Base-by-base conservation (phyloP, 495 filamentous ascomycete genomes). In the Hypomontagnella monticulosa region DNA sequence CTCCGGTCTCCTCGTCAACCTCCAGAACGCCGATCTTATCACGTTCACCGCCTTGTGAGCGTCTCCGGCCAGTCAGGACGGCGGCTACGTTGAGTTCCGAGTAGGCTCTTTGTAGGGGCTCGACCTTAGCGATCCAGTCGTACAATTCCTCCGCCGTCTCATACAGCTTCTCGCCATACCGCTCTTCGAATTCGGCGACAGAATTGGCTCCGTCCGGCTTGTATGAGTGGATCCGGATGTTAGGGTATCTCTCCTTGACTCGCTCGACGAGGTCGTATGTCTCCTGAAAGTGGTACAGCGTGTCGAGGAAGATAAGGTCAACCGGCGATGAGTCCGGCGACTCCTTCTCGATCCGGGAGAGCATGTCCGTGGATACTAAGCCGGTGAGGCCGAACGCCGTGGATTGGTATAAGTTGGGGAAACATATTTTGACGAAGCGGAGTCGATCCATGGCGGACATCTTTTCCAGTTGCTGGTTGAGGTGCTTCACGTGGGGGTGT, bases 331-430 rank as follows among this genome's bases (percentile, higher is more conserved):
- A 81, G 40, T 82, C 78, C 9, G 88, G 84, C 6, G 85, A 83
- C 52, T 90, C 88, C 23, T 86, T 79, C 61, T 91, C 85, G 68
- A 97, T 81, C 73, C 93, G 92, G 61, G 93, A 93, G 19, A 98
- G 85, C 87, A 99, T 97, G 76, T 99, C 95, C 67, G 97, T 78
- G 57, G 93, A 97, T 47, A 90, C 95, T 19, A 99, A 88, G 47
- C 95, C 95, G 4, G 93, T 96, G 40, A 98, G 82, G 40, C 95
- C 95, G 69, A 99, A 97, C 37, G 95, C 94, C n/a, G 95, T 98
- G 42, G 93, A 93, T 80, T 99, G 95, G 80, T 89, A 98, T 10
- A 99, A 89, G 70, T 87, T 87, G 55, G 95, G 96, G 69, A 99
- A 88, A 56, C 93, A 90, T 48, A 89, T 89, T 73, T 93, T 88